Evolutionary conservation across 2,329 filamentous ascomycete species (phyloP), one percentile per base, ranked within the genome.

Genomic region (Gnomoniopsis sp.): DNA sequence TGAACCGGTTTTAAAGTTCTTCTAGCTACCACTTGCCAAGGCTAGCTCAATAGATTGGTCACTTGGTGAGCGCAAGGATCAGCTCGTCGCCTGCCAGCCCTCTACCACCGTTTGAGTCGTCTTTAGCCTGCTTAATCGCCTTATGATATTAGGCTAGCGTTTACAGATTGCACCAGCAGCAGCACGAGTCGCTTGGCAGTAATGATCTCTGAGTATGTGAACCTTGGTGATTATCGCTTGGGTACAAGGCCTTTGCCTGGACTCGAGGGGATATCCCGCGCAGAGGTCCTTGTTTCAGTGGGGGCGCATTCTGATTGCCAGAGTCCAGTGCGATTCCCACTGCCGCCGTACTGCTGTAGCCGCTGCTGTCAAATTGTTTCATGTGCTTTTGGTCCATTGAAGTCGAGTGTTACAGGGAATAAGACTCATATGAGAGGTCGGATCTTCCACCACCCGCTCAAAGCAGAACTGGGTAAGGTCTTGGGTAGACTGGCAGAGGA

Each of bases 71-170:
- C 38, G 34, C 49, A 48, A 49, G 49, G 51, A 52, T 57, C 53
- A 53, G 34, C 48, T 47, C 53, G 22, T 52, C 21, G 30, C 23
- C 11, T 22, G 15, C 51, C 38, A 46, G 36, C 51, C 51, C 19
- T 46, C 50, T 26, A 49, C 51, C 50, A 41, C 46, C 23, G 46
- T 50, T 41, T 22, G 54, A 50, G n/a, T 56, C 53, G 53, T n/a
- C 21, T 33, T 21, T 51, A 41, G 38, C 38, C 38, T 41, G 38
- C 12, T 53, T 54, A 57, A 22, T 53, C 44, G 55, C 55, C 55
- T 58, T 33, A 30, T 46, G 41, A 48, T 48, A 49, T 48, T 14
- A 26, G 19, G 34, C 55, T 33, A 51, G 26, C 23, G 23, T 36
- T 51, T 30, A 43, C 46, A 33, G 34, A 44, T 19, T 21, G 14